A percentile compares a stretch with the other conserved stretches of the same genome.
These are phyloP conservation scores for Gossypium lobatum DNA, from an alignment of 441 rosid genomes.

Conservation along the genomic window DNA sequence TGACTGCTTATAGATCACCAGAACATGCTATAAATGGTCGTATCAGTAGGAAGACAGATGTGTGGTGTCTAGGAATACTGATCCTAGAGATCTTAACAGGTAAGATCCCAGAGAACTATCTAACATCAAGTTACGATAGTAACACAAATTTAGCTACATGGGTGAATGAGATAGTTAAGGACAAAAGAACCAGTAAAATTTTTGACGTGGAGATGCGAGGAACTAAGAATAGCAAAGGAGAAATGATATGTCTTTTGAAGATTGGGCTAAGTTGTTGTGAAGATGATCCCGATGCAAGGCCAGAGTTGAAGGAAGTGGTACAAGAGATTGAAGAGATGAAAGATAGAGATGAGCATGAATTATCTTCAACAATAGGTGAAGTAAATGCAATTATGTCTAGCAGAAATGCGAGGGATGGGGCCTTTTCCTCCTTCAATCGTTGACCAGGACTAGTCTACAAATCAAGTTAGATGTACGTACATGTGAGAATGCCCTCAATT, in stretches of 20 bases:
- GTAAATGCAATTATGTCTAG: constrained; percentile 4
- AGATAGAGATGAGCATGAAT: constrained; percentile 27
- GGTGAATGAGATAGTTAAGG: constrained; percentile 63
- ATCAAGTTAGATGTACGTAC: background rate
- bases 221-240: constrained; percentile 50
- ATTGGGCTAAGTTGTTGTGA: constrained; percentile 85
- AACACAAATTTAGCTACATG: constrained; percentile 51
- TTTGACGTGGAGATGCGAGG: constrained; percentile 73
- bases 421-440: background rate
- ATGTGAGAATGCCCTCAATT: background rate
- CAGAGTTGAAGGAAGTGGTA: constrained; percentile 49
- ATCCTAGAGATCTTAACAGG: constrained; percentile 76
- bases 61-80: constrained; percentile 82
- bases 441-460: background rate
- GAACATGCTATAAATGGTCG: constrained; percentile 46
- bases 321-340: constrained; percentile 47
- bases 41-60: constrained; percentile 58
- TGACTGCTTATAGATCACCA: constrained; percentile 84
- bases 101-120: constrained; percentile 65
- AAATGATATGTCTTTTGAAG: constrained; percentile 67
- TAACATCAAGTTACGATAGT: constrained; percentile 41
- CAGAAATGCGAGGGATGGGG: background rate
- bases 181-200: constrained; percentile 48
- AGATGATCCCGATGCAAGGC: constrained; percentile 53
- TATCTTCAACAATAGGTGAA: constrained; percentile 13